Conservation (phyloP, 306 rosid genomes). For the Trichosanthes cucumerina region DNA sequence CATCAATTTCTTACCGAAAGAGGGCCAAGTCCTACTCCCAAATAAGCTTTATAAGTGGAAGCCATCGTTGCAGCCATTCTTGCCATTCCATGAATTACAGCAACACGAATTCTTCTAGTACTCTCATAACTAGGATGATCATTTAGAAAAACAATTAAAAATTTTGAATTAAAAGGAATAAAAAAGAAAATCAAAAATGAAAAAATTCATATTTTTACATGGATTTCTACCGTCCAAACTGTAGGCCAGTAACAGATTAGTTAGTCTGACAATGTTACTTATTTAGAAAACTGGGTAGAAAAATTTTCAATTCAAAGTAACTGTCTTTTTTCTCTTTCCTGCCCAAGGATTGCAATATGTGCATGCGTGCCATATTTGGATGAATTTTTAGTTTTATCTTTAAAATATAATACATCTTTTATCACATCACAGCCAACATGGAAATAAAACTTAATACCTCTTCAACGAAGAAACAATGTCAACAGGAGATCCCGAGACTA, state of each 20-base stretch:
- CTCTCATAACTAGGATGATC: constrained; percentile 51
- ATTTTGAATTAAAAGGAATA: neutral
- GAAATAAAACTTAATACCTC: constrained; percentile 28
- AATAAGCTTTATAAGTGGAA: constrained; percentile 78
- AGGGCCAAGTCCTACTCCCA: constrained; percentile 94
- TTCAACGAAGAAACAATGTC: constrained; percentile 57
- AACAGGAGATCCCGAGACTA: constrained; percentile 43
- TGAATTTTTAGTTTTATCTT: neutral
- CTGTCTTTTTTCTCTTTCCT: neutral
- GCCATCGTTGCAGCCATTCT: constrained; percentile 98
- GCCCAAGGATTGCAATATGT: neutral
- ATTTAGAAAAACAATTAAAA: neutral
- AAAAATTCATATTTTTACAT: neutral
- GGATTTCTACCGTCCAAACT: neutral
- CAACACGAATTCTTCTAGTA: constrained; percentile 67
- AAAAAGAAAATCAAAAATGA: neutral
- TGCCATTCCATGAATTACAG: constrained; percentile 86
- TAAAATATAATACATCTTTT: neutral
- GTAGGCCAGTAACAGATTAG: neutral
- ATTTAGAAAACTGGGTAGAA: neutral
- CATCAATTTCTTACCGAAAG: constrained; percentile 43
- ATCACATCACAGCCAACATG: constrained; percentile 10
- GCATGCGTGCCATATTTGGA: neutral
- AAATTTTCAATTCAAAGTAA: neutral
- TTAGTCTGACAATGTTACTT: neutral